Evolutionary conservation across 2,329 filamentous ascomycete species (phyloP).

Genomic region (Aspergillus aculeatus): DNA sequence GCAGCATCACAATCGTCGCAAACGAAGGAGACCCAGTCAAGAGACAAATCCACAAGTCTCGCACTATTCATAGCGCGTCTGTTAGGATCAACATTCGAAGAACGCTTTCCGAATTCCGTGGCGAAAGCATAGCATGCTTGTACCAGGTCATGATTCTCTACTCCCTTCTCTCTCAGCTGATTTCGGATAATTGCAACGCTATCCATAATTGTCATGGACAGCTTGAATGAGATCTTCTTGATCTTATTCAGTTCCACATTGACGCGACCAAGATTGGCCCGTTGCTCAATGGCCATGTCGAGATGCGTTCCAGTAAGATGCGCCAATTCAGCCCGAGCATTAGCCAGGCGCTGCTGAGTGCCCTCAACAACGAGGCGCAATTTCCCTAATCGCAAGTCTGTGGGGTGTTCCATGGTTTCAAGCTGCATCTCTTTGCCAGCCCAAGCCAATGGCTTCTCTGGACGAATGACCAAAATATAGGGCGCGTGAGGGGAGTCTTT

Average conservation of each 20-base stretch:
- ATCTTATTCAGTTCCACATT: constrained; percentile 90
- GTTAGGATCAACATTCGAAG: constrained; percentile 91
- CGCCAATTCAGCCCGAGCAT: constrained; percentile 74
- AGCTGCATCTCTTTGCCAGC: constrained; percentile 72
- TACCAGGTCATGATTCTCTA: constrained; percentile 91
- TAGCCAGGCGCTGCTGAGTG: constrained; percentile 72
- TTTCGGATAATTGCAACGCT: constrained; percentile 89
- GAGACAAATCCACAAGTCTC: constrained; percentile 84
- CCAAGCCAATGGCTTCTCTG: constrained; percentile 78
- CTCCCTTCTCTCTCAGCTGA: constrained; percentile 67
- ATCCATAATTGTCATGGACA: constrained; percentile 98
- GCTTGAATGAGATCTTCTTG: constrained; percentile 90
- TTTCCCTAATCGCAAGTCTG: constrained; percentile 83
- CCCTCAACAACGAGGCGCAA: constrained; percentile 86
- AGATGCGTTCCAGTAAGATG: constrained; percentile 80
- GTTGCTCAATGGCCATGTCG: constrained; percentile 84
- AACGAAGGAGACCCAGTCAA: constrained; percentile 98
- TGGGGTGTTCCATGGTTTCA: constrained; percentile 70
- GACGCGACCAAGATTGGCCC: constrained; percentile 90
- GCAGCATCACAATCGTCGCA: constrained; percentile 94
- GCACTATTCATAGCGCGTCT: constrained; percentile 95
- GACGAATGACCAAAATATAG: constrained; percentile 81
- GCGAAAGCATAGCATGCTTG: constrained; percentile 98
- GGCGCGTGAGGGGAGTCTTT: constrained; percentile 72
- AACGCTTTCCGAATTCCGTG: constrained; percentile 97